Evolutionary conservation across 1,139 yeast species (phyloP).

Genomic region (Kodamaea suecica): DNA sequence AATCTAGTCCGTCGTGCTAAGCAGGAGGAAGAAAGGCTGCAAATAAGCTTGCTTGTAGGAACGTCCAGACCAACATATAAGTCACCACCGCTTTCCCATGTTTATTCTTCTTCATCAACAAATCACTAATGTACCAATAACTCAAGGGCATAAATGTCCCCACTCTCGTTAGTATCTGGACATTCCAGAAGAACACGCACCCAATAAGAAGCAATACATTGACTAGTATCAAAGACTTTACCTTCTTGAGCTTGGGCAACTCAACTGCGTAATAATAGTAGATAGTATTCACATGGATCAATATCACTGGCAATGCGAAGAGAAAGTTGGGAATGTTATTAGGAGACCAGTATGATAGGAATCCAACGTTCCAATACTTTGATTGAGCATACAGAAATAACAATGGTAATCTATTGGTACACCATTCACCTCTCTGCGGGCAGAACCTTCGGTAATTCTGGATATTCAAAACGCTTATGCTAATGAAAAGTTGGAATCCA

Average conservation of each 20-base stretch:
- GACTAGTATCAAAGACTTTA: conserved; percentile 35
- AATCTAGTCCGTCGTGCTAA: too few relatives aligned
- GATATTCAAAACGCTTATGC: conserved; percentile 47
- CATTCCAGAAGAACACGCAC: conserved; percentile 68
- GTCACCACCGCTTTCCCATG: conserved; percentile 28
- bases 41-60: conserved; percentile 58
- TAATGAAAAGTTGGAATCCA: conserved; percentile 52
- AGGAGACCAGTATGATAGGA: conserved; percentile 75
- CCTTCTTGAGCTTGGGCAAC: conserved; percentile 32
- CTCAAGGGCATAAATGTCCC: conserved; percentile 73
- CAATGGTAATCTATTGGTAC: conserved; percentile 53
- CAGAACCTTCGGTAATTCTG: conserved; percentile 61
- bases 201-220: conserved; percentile 44
- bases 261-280: conserved; percentile 29
- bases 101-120: conserved; percentile 10
- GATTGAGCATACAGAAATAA: conserved; percentile 73
- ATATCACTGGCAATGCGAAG: conserved; percentile 68
- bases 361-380: conserved; percentile 83
- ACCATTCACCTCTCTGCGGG: conserved; percentile 72
- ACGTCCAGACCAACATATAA: conserved; percentile 53
- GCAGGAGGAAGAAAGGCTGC: conserved; percentile 78
- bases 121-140: conserved; percentile 63
- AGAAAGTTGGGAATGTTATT: conserved; percentile 81
- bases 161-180: conserved; percentile 80
- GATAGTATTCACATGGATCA: conserved; percentile 30